Evolutionary conservation across 2,329 filamentous ascomycete species (phyloP), one percentile per base, ranked within the genome.

Genomic region (Neofusicoccum laricinum): DNA sequence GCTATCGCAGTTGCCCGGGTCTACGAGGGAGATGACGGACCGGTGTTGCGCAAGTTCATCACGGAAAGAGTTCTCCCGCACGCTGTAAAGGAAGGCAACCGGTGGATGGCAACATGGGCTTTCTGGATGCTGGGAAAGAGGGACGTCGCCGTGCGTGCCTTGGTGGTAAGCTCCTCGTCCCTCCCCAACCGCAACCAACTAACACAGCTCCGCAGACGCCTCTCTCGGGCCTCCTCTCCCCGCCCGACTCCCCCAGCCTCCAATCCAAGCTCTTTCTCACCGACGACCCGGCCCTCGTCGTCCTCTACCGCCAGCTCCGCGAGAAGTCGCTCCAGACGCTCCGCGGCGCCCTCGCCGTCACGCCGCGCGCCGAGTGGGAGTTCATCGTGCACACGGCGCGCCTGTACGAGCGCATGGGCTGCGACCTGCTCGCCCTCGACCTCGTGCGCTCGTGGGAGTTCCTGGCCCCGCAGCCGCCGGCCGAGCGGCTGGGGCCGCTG

Each of bases 31-130:
- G 93, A 97, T 65, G 83, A 88, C 21, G 91, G 92, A 0, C 88
- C 88, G 0, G 86, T 95, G 0, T 75, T 98, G 2, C 84, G 84
- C 30, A 86, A 86, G 64, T 82, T 99, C 8, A 81, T 99, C 1
- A 86, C 91, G 70, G 90, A 96, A 11, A 90, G 90, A 66, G 86
- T 98, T 1, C 81, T 98, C 0, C 86, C 88, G 0, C 79, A 91
- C 67, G 95, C 95, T 17, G 88, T 90, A 0, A 84, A 88, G 45
- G 88, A 94, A 67, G 92, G 92, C 2, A 94, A 99, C 72, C 85
- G 94, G 64, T 99, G 95, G 94, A 86, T 97, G 65, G 91, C 93
- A 11, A 95, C 91, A 0, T 99, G 95, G 95, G 91, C 92, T 2
- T 97, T 97, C 73, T 96, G 92, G 90, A 91, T 97, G 84, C 83